Evolutionary conservation across 2,329 filamentous ascomycete genomes (phyloP).

Genomic region (Pseudocercospora vitis): DNA sequence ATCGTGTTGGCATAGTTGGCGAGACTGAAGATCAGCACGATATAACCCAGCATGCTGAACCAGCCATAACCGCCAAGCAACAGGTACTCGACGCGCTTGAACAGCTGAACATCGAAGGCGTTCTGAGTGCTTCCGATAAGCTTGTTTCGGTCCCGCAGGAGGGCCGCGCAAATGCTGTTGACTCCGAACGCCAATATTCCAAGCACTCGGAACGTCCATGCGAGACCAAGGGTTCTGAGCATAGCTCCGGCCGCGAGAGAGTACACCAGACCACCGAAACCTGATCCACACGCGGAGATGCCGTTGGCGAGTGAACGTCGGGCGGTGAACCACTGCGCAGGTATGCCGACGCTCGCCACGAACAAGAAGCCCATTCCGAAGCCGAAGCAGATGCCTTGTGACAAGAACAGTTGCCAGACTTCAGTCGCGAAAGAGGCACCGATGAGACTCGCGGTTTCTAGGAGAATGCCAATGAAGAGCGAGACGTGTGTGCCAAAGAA

Average conservation of each 20-base stretch:
- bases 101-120: conserved; percentile 64
- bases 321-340: conserved; percentile 73
- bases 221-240: conserved; percentile 62
- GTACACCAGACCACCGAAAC: conserved; percentile 72
- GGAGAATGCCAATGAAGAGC: conserved; percentile 62
- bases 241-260: conserved; percentile 67
- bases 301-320: conserved; percentile 69
- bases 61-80: conserved; percentile 67
- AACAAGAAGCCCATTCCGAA: conserved; percentile 76
- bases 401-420: conserved; percentile 75
- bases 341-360: conserved; percentile 65
- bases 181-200: conserved; percentile 64
- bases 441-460: conserved; percentile 66
- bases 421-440: conserved; percentile 66
- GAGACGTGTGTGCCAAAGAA: conserved; percentile 63
- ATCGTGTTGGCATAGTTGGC: conserved; percentile 70
- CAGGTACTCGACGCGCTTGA: conserved; percentile 62
- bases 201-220: conserved; percentile 67
- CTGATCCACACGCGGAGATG: conserved; percentile 66
- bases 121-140: conserved; percentile 65
- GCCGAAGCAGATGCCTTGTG: conserved; percentile 75
- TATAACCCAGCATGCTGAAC: conserved; percentile 71
- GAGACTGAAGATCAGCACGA: conserved; percentile 74
- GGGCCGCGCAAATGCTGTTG: conserved; percentile 62
- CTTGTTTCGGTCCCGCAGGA: conserved; percentile 72